Evolutionary conservation across 345 rosid species (phyloP).

Genomic region (Chamaenerion angustifolium): DNA sequence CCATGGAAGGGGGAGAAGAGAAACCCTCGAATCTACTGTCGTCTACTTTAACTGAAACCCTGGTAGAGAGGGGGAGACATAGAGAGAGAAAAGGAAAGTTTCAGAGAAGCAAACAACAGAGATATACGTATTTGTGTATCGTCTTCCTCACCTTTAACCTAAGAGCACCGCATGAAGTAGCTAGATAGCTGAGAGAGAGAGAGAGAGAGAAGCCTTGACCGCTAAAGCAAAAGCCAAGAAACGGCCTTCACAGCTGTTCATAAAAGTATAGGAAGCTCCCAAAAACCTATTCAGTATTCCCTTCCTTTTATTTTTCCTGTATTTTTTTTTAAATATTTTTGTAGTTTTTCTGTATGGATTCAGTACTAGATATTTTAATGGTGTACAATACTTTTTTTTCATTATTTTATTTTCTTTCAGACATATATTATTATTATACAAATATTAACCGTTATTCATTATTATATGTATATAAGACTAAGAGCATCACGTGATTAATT

Average conservation of each 20-base stretch:
- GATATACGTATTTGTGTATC: background rate
- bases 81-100: background rate
- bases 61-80: slow-evolving; percentile 8
- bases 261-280: slow-evolving; percentile 7
- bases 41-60: slow-evolving; percentile 47
- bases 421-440: no score
- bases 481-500: no score
- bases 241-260: slow-evolving; percentile 23
- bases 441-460: no score
- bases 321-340: no score
- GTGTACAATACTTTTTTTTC: no score
- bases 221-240: slow-evolving; percentile 40
- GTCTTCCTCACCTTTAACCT: slow-evolving; percentile 17
- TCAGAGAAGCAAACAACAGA: no score
- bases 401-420: no score
- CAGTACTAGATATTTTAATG: no score
- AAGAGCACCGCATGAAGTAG: slow-evolving; percentile 5
- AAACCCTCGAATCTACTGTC: slow-evolving; percentile 34
- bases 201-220: slow-evolving; percentile 23
- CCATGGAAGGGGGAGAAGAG: background rate
- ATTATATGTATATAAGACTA: no score
- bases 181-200: background rate
- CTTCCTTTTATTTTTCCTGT: no score
- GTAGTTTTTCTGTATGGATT: no score
- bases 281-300: no score